A percentile compares a stretch with the other conserved stretches of the same genome.
phyloP scores from a whole-genome alignment of 257 asterid species.

The Dorcoceras hygrometricum region DNA sequence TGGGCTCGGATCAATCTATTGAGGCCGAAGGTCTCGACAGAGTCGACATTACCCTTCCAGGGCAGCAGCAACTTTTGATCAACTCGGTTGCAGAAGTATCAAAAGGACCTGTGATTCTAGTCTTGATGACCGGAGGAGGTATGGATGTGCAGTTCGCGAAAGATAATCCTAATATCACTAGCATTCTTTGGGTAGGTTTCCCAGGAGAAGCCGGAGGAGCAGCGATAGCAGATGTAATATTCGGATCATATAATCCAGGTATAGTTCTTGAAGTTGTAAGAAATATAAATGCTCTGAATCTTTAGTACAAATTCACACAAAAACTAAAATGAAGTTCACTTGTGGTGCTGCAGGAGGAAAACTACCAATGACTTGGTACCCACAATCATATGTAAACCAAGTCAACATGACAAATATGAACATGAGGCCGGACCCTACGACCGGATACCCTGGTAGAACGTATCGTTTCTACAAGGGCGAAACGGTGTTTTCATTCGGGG shows the following conservation, averaged over 20 bases:
- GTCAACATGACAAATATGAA: conserved; percentile 62
- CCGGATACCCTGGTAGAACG: conserved; percentile 64
- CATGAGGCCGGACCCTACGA: conserved; percentile 60
- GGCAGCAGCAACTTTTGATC: conserved; percentile 46
- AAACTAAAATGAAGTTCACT: not conserved
- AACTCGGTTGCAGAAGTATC: conserved; percentile 54
- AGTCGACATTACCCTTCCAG: conserved; percentile 53
- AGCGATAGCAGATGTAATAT: conserved; percentile 56
- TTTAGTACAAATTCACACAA: not conserved
- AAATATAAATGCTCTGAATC: not conserved
- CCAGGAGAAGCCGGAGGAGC: conserved; percentile 76
- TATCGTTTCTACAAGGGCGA: conserved; percentile 61
- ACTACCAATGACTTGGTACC: conserved; percentile 78
- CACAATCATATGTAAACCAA: conserved; percentile 47
- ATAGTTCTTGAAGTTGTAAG: not conserved
- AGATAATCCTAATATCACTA: conserved; percentile 46
- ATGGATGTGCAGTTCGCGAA: conserved; percentile 62
- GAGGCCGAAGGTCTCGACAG: conserved; percentile 51
- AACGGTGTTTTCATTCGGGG: conserved; percentile 45
- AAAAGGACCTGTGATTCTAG: conserved; percentile 63
- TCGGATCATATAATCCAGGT: conserved; percentile 60
- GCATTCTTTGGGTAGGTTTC: conserved; percentile 71
- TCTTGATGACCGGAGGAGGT: conserved; percentile 68
- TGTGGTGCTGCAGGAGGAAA: conserved; percentile 47
- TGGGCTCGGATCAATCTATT: conserved; percentile 63